A percentile compares a stretch with the other conserved stretches of the same genome.
Evolutionary conservation across 331 rosid species (phyloP).

Genomic region (Quercus lobata): DNA sequence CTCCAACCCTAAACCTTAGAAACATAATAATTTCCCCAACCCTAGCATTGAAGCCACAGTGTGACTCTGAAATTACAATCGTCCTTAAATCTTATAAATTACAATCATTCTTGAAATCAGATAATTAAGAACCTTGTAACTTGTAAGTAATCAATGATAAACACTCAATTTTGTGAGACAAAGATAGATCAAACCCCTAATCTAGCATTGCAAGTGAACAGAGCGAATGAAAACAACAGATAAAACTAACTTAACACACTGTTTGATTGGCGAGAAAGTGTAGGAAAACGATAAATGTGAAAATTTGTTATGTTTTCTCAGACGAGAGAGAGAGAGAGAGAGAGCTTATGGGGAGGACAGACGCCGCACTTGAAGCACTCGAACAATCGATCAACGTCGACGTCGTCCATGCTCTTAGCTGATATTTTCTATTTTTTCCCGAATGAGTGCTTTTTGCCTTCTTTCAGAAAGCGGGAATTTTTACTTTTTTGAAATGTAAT

Average conservation of each 20-base stretch:
- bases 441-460: not conserved
- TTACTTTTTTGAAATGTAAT: too few relatives aligned
- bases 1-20: too few relatives aligned
- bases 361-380: constrained; percentile 86
- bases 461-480: not conserved
- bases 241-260: not conserved
- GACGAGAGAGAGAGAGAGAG: not conserved
- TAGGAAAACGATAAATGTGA: too few relatives aligned
- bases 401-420: constrained; percentile 46
- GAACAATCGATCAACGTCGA: constrained; percentile 68
- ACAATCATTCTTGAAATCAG: too few relatives aligned
- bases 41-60: too few relatives aligned
- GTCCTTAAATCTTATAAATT: too few relatives aligned
- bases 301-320: constrained; percentile 5
- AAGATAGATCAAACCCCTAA: not conserved
- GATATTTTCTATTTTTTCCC: constrained; percentile 2
- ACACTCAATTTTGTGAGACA: not conserved
- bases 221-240: not conserved
- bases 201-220: not conserved
- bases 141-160: too few relatives aligned
- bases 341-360: constrained; percentile 70
- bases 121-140: too few relatives aligned
- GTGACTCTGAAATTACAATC: too few relatives aligned
- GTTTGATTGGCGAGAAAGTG: not conserved
- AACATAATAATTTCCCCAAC: too few relatives aligned